Evolutionary conservation across 1,284 basidiomycete species (phyloP).

Genomic region (Mycena citricolor): DNA sequence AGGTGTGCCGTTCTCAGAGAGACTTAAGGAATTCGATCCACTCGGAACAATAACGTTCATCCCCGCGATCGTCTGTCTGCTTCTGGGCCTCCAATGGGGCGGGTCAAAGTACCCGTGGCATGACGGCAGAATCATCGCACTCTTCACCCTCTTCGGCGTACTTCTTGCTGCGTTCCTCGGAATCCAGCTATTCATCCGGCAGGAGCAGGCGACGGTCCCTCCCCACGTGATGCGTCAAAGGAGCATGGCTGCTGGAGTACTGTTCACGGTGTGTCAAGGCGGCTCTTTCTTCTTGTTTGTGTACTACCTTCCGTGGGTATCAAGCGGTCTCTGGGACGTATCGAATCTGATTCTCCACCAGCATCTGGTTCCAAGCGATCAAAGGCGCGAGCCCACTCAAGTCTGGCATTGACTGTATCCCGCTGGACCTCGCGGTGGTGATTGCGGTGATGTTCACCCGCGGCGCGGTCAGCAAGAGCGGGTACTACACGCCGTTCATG

Average conservation of each 20-base stretch:
- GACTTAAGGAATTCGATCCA: conserved; percentile 12
- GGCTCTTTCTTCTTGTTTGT: conserved; percentile 11
- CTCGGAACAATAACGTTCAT: conserved; percentile 16
- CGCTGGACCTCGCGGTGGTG: conserved; percentile 4
- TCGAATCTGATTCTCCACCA: not conserved
- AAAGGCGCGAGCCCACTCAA: conserved; percentile 4
- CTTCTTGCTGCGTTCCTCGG: conserved; percentile 7
- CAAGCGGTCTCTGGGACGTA: not conserved
- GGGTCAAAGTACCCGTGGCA: conserved; percentile 14
- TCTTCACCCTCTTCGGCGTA: conserved; percentile 13
- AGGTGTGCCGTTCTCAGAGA: conserved; percentile 10
- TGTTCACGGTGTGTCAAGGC: conserved; percentile 11
- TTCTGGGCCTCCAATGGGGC: conserved; percentile 16
- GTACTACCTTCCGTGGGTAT: conserved; percentile 13
- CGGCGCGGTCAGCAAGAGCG: not conserved
- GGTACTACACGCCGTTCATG: conserved; percentile 1
- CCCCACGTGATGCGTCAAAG: conserved; percentile 11
- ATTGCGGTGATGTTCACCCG: not conserved
- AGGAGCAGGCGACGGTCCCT: conserved; percentile 12
- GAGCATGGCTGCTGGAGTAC: conserved; percentile 7
- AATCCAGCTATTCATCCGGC: conserved; percentile 10
- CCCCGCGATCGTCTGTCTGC: conserved; percentile 5
- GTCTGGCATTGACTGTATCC: conserved; percentile 4
- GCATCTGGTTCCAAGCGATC: conserved; percentile 12
- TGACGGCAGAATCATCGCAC: conserved; percentile 5